Base-by-base conservation (phyloP, 2,329 filamentous ascomycete species). In the Sordariomycetes sp. region DNA sequence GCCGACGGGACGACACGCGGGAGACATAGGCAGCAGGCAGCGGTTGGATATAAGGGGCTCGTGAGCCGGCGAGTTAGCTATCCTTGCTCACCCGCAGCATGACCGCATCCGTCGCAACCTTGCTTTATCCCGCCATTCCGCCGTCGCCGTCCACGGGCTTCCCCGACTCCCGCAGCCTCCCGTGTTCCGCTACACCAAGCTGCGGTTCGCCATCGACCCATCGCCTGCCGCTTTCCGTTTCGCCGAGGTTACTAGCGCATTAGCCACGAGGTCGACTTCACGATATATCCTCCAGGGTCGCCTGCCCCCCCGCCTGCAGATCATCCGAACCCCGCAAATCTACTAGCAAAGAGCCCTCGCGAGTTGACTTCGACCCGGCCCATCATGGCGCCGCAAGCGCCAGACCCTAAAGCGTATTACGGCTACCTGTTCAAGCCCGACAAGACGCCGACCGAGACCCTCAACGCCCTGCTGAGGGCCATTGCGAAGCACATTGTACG, bases 381-480 rank as follows among this genome's bases (percentile, higher is more conserved):
- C n/a, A 24, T 22, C 7, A 58, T 58, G 57, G 57, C 57, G 37
- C 37, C 35, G 20, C 35, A 58, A 46, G 52, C 57, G 20, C 51
- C 57, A 12, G 43, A 58, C 51, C 20, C 57, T 10, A 54, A 54
- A 16, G 16, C 57, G 4, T 58, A 32, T 37, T 58, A 58, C n/a
- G 51, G 51, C 20, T 54, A 58, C 37, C 24, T 58, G 24, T 58
- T 58, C 37, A 37, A 48, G 37, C 32, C n/a, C 2, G 52, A 58
- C 34, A 54, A 53, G 25, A 32, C 40, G 35, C 37, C 57, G 35
- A 58, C 50, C 22, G 51, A 53, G 1, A 50, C 28, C 10, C 50
- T 58, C 25, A 37, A 54, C n/a, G 57, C 57, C 20, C 51, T 58
- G 20, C 25, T 58, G 7, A 58, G 57, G 43, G 57, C 57, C 3